Base-by-base conservation (phyloP, 2,329 filamentous ascomycete species). In the Phymatotrichopsis omnivora region DNA sequence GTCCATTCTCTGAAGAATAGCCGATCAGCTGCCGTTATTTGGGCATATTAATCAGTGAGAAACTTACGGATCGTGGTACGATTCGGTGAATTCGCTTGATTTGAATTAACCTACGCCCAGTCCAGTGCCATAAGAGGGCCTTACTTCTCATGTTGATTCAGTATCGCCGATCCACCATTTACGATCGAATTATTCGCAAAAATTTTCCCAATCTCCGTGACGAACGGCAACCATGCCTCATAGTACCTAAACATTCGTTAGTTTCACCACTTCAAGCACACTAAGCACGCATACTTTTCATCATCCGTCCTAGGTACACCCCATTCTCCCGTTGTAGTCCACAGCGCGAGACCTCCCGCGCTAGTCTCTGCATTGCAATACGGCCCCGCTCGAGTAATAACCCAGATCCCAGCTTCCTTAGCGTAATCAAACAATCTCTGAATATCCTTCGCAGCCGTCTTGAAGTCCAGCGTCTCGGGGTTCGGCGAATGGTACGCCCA, bases 401-500 rank as follows among this genome's bases (percentile, higher is more conserved):
- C 34, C 42, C 58, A 60, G 20, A 61, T 46, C 4, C 59, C 59
- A 14, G 57, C 54, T 36, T 59, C 46, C n/a, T 53, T 58, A 3
- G 59, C 58, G 24, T 58, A 58, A 34, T 54, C 47, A 30, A 61
- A 55, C 39, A 61, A 39, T 10, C 39, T 28, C 12, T 59, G 55
- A 10, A 56, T 42, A 30, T 58, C 56, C 14, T 54, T 43, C 30
- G 51, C 46, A 24, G 53, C 51, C 29, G 54, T 58, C 41, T 52
- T 47, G 24, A 54, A 54, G 54, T 72, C 72, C 53, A 66, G 71
- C 4, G 61, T 60, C 20, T 61, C 69, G 50, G 62, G 63, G 11
- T 65, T 66, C 5, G 64, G 60, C 30, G 64, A 68, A 54, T 69
- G 68, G 46, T 69, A 58, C 68, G 71, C 24, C 85, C 84, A 93